These are phyloP conservation scores for Aechmea fasciata DNA, from an alignment of 176 grass and related monocot species.

Conservation along the genomic window DNA sequence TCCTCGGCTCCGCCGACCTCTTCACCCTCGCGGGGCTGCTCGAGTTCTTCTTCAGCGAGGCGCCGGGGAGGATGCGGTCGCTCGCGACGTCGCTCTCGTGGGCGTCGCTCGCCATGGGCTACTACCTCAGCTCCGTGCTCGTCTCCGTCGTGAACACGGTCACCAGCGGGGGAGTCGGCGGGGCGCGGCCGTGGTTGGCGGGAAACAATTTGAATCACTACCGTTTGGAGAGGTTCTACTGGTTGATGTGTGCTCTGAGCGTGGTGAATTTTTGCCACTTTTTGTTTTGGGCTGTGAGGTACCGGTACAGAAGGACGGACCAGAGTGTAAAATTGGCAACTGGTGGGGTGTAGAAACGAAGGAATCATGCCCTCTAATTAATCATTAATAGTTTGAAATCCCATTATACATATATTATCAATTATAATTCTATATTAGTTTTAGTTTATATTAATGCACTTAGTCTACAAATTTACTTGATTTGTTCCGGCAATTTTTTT, in stretches of 20 bases:
- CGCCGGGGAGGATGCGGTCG: slow-evolving; percentile 53
- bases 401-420: no score
- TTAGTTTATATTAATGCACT: no score
- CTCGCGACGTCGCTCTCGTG: slow-evolving; percentile 50
- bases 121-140: slow-evolving; percentile 46
- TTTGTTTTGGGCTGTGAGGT: slow-evolving; percentile 29
- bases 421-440: no score
- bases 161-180: slow-evolving; percentile 1
- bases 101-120: slow-evolving; percentile 40
- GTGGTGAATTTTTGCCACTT: slow-evolving; percentile 34
- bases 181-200: slow-evolving; percentile 32
- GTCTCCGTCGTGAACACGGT: slow-evolving; percentile 38
- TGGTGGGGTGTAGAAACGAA: no score
- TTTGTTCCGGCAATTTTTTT: no score
- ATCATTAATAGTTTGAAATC: no score
- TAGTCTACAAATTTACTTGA: no score
- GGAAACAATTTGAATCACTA: slow-evolving; percentile 28
- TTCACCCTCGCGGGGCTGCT: slow-evolving; percentile 58
- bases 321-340: not conserved
- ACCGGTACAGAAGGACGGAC: slow-evolving; percentile 34
- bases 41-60: slow-evolving; percentile 80
- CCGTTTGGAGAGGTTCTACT: slow-evolving; percentile 59
- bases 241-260: slow-evolving; percentile 39
- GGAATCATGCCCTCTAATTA: no score
- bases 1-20: slow-evolving; percentile 47